Base-by-base conservation (phyloP, 495 filamentous ascomycete genomes). In the Aspergillus heteromorphus region DNA sequence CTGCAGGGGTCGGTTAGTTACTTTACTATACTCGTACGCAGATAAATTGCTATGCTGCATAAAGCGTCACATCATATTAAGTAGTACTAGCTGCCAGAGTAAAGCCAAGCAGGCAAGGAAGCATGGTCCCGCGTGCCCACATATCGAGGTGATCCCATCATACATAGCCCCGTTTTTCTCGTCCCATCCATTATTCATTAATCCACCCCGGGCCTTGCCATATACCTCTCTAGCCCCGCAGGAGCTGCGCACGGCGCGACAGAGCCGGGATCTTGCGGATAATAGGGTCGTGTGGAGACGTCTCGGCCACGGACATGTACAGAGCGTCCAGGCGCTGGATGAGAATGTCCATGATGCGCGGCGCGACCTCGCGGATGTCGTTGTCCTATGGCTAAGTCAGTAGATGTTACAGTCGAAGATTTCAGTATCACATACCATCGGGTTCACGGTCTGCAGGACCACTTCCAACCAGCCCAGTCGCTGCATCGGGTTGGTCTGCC, bases 401-500 rank as follows among this genome's bases (percentile, higher is more conserved):
- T 57, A 40, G 43, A 20, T 47, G 40, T 18, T 34, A 57, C 14
- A 40, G 16, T 49, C 47, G 17, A 19, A 11, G n/a, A 27, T 27
- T 47, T 10, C 14, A 17, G 16, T 14, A 36, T 25, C 19, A 68
- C 76, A 52, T 70, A 83, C 79, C 58, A 53, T 65, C 9, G 73
- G 66, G 58, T 86, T 68, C 18, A 86, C 69, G 11, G 57, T 71
- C 34, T 69, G 63, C 31, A 97, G 73, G 31, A 91, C 82, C 21
- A 79, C 76, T 53, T 95, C 87, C 47, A 97, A 74, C 88, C 91
- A 93, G 21, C 72, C 68, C 8, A 98, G 72, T 55, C 90, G 88
- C 67, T 89, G 76, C 40, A 71, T 59, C 29, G 87, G 56, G 59
- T 87, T 80, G 27, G 79, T 80, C 23, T 85, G 74, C 55, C 97